Evolutionary conservation across 306 rosid species (phyloP).

Genomic region (Vigna reflexopilosa): DNA sequence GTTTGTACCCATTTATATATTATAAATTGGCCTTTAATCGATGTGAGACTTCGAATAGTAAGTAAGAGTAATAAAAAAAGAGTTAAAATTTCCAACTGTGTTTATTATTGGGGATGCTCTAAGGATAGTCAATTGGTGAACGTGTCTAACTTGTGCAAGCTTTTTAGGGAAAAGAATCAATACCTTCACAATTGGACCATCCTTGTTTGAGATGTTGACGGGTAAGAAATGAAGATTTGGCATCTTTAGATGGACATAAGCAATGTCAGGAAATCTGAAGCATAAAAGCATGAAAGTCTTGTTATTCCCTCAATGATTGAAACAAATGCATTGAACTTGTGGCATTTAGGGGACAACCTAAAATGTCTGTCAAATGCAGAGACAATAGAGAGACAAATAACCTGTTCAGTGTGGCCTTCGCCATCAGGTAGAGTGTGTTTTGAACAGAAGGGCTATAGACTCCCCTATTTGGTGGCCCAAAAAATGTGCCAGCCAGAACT

Average conservation of each 20-base stretch:
- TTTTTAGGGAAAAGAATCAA: constrained; percentile 24
- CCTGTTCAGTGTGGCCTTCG: constrained; percentile 74
- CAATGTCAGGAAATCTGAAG: constrained; percentile 77
- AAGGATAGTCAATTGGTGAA: background rate
- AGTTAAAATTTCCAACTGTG: background rate
- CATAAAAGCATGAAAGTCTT: constrained; percentile 43
- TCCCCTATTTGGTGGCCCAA: constrained; percentile 78
- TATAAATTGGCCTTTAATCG: too few species aligned
- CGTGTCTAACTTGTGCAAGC: constrained; percentile 29
- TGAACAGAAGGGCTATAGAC: constrained; percentile 95
- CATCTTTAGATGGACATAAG: constrained; percentile 79
- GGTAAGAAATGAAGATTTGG: constrained; percentile 97
- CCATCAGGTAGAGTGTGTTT: constrained; percentile 91
- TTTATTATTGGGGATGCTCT: background rate
- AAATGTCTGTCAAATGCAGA: background rate
- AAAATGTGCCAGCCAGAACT: constrained; percentile 75
- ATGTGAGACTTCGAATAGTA: background rate
- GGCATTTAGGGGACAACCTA: constrained; percentile 1
- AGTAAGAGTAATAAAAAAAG: background rate
- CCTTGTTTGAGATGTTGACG: constrained; percentile 77
- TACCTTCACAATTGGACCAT: constrained; percentile 83
- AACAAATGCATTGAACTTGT: constrained; percentile 22
- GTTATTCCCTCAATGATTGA: constrained; percentile 21
- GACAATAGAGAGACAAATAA: constrained; percentile 39
- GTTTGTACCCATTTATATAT: too few species aligned